These are phyloP conservation scores for Sclerotiophoma versabilis DNA, from an alignment of 2,329 filamentous ascomycete genomes.

Conservation along the genomic window DNA sequence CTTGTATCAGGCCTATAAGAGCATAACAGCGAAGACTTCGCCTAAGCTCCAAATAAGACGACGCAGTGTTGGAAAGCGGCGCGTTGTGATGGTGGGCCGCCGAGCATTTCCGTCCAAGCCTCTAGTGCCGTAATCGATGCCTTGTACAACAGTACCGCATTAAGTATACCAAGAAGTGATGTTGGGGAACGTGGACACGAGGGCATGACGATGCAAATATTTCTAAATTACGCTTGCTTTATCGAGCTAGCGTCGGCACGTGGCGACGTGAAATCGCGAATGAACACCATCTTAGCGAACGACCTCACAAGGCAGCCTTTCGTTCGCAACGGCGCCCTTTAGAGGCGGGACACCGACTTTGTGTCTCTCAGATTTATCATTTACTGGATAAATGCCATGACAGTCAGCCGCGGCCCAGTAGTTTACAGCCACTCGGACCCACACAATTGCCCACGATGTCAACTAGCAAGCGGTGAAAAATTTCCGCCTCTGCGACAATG, in stretches of 20 bases:
- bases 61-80: too few relatives aligned
- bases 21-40: too few relatives aligned
- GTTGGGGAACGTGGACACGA: slow-evolving; percentile 5
- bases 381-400: background rate
- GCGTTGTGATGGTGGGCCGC: background rate
- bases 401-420: background rate
- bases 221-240: background rate
- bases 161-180: slow-evolving; percentile 26
- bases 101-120: slow-evolving; percentile 27
- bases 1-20: too few relatives aligned
- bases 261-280: background rate
- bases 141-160: slow-evolving; percentile 17
- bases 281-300: background rate
- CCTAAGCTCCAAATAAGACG: too few relatives aligned
- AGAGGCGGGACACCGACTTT: background rate
- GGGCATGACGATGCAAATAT: slow-evolving; percentile 5
- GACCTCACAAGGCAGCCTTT: slow-evolving; percentile 6
- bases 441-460: slow-evolving; percentile 30
- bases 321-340: background rate
- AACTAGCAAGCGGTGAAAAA: slow-evolving; percentile 45
- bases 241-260: slow-evolving; percentile 8
- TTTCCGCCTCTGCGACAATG: slow-evolving; percentile 29
- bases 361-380: background rate
- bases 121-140: slow-evolving; percentile 31
- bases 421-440: slow-evolving; percentile 9